Conservation (phyloP, 306 rosid species). For the Senna siamea region DNA sequence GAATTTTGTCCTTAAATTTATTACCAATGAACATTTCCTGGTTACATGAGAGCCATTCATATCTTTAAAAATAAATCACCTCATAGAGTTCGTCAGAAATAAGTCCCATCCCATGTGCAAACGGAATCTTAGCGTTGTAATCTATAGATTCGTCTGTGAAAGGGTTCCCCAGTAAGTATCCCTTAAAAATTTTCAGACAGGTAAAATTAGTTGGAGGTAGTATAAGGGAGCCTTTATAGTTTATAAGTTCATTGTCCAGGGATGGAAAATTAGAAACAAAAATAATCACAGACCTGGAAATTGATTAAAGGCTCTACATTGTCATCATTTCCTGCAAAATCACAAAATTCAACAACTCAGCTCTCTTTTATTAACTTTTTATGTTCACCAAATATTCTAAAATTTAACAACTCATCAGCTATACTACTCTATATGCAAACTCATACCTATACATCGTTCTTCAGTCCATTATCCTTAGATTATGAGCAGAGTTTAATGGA, state of each 20-base stretch:
- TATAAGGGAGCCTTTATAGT: not conserved
- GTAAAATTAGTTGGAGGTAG: not conserved
- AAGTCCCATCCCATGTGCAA: conserved; percentile 45
- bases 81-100: conserved; percentile 52
- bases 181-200: conserved; percentile 36
- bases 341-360: not conserved
- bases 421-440: too few species aligned
- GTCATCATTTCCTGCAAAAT: conserved; percentile 44
- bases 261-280: not conserved
- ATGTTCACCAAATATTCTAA: too few species aligned
- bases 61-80: too few species aligned
- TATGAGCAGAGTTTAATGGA: too few species aligned
- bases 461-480: too few species aligned
- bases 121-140: conserved; percentile 22
- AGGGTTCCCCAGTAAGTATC: conserved; percentile 53
- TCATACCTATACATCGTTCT: too few species aligned
- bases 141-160: not conserved
- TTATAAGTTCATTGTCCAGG: not conserved
- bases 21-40: too few species aligned
- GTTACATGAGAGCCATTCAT: too few species aligned
- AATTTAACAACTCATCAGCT: too few species aligned
- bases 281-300: conserved; percentile 37
- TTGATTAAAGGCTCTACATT: conserved; percentile 39
- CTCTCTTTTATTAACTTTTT: too few species aligned
- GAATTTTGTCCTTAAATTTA: too few species aligned